Conservation (phyloP, 164 flowering plant species). For the Nymphaea colorata region DNA sequence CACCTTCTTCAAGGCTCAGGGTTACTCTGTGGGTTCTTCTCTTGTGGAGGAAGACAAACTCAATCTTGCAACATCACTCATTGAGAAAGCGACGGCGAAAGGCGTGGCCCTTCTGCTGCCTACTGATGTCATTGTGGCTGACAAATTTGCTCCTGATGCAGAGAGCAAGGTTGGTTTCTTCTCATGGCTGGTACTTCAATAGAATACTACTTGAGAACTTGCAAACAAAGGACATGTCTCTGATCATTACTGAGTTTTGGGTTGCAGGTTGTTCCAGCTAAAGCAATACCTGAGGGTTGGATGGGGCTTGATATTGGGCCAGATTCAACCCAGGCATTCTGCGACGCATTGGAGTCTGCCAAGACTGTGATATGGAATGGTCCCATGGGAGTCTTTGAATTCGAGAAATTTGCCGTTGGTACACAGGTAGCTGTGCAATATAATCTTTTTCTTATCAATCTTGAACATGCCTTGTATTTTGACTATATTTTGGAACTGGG, state of each 20-base stretch:
- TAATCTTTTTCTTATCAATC: too few species aligned
- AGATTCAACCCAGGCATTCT: conserved; percentile 61
- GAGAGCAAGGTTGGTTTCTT: conserved; percentile 48
- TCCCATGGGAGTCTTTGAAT: conserved; percentile 83
- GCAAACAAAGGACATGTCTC: too few species aligned
- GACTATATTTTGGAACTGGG: too few species aligned
- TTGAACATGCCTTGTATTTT: too few species aligned
- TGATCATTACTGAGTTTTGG: neutral
- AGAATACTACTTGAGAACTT: too few species aligned
- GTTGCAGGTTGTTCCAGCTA: conserved; percentile 60
- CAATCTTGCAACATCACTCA: conserved; percentile 56
- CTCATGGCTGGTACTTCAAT: neutral
- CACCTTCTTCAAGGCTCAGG: conserved; percentile 83
- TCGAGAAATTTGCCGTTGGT: conserved; percentile 67
- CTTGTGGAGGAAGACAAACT: conserved; percentile 77
- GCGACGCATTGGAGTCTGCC: conserved; percentile 54
- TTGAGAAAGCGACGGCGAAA: conserved; percentile 59
- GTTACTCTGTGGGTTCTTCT: conserved; percentile 65
- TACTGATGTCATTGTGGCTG: conserved; percentile 60
- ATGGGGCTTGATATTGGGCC: conserved; percentile 93
- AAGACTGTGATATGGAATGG: conserved; percentile 86
- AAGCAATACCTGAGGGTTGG: conserved; percentile 79
- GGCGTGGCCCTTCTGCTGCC: conserved; percentile 72
- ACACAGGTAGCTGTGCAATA: conserved; percentile 36
- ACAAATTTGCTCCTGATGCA: conserved; percentile 81